Evolutionary conservation across 257 asterid genomes (phyloP).

Genomic region (Scutellaria baicalensis): DNA sequence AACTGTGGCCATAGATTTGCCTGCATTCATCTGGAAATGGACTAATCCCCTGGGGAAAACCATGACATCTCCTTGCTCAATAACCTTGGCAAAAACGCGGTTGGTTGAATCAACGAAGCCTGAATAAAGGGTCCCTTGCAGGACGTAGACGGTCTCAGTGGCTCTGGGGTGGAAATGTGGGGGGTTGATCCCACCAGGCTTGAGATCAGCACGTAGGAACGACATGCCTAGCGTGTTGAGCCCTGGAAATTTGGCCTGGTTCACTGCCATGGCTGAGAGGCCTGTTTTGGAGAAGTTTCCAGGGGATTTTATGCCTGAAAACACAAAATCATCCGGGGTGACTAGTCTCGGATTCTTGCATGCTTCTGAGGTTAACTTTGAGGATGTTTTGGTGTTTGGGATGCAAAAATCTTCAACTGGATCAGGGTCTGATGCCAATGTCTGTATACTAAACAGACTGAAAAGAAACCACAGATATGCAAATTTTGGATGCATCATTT

Average conservation of each 20-base stretch:
- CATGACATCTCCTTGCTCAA: conserved; percentile 57
- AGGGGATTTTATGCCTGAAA: conserved; percentile 32
- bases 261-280: conserved; percentile 31
- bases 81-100: conserved; percentile 37
- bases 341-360: conserved; percentile 36
- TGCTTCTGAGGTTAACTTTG: background rate
- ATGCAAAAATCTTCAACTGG: conserved; percentile 51
- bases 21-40: conserved; percentile 65
- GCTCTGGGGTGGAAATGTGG: conserved; percentile 58
- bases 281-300: conserved; percentile 42
- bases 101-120: conserved; percentile 50
- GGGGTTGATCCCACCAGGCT: conserved; percentile 47
- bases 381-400: conserved; percentile 22
- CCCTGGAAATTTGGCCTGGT: conserved; percentile 34
- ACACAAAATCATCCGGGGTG: conserved; percentile 42
- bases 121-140: conserved; percentile 42
- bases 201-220: conserved; percentile 42
- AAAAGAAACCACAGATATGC: conserved; percentile 2
- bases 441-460: background rate
- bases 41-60: conserved; percentile 51
- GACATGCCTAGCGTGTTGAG: conserved; percentile 60
- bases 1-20: conserved; percentile 31
- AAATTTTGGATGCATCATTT: conserved; percentile 19
- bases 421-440: conserved; percentile 46
- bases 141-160: conserved; percentile 40